These are phyloP conservation scores for Leucoagaricus sp. DNA, from an alignment of 1,284 basidiomycete genomes.

Conservation along the genomic window DNA sequence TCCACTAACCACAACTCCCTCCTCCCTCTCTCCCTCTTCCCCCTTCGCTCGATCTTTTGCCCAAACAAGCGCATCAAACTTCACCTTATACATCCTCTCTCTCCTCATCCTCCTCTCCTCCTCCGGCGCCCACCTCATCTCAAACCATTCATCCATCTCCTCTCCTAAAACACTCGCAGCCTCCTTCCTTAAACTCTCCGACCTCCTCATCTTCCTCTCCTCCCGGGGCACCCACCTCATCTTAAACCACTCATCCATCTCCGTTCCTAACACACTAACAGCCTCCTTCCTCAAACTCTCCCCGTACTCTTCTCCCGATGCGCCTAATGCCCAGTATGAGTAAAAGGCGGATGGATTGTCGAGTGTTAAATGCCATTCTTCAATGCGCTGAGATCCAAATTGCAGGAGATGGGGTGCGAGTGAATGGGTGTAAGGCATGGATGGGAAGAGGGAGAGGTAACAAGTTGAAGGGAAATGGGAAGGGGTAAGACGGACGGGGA, in stretches of 20 bases:
- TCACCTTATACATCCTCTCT: slow-evolving; percentile 40
- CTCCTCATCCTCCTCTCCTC: slow-evolving; percentile 34
- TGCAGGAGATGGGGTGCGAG: slow-evolving; percentile 31
- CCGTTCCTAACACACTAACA: slow-evolving; percentile 27
- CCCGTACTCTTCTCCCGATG: slow-evolving; percentile 40
- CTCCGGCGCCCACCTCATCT: slow-evolving; percentile 38
- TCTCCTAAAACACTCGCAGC: too few relatives aligned
- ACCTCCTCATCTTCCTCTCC: slow-evolving; percentile 32
- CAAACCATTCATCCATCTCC: slow-evolving; percentile 27
- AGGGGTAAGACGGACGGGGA: too few relatives aligned
- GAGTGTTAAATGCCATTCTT: slow-evolving; percentile 23
- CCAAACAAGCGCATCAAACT: slow-evolving; percentile 35
- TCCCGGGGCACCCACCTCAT: slow-evolving; percentile 38
- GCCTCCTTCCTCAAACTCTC: slow-evolving; percentile 34
- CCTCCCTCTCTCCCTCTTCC: neutral
- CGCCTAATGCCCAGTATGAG: slow-evolving; percentile 38
- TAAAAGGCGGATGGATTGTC: slow-evolving; percentile 40
- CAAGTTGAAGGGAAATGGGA: too few relatives aligned
- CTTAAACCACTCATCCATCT: slow-evolving; percentile 31
- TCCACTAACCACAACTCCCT: too few relatives aligned
- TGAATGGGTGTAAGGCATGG: slow-evolving; percentile 26
- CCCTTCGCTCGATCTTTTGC: neutral
- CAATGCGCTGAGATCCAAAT: slow-evolving; percentile 35
- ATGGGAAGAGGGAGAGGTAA: too few relatives aligned
- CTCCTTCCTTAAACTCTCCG: too few relatives aligned